Percentiles rank a stretch among this genome's conserved stretches.
Evolutionary conservation across 192 early-diverging fungal species (phyloP).

Genomic region (Paraglomus brasilianum): DNA sequence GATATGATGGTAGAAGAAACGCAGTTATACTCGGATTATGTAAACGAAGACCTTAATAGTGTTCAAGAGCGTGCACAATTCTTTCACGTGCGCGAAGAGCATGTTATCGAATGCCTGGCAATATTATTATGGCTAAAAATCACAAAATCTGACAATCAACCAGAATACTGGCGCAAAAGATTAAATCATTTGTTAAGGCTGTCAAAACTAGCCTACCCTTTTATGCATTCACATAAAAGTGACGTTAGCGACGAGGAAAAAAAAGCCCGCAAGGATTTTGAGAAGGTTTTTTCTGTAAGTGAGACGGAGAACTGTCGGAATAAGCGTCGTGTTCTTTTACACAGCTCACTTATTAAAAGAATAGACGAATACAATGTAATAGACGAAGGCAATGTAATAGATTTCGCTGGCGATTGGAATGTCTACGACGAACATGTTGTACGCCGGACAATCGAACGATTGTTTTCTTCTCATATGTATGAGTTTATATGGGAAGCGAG

Average conservation of each 20-base stretch:
- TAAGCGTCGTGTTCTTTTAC: background rate
- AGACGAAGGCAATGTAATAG: no score
- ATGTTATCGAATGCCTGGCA: conserved; percentile 6
- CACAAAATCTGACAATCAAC: background rate
- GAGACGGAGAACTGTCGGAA: background rate
- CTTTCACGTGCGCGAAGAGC: background rate
- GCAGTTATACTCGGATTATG: conserved; percentile 20
- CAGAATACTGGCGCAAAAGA: conserved; percentile 1
- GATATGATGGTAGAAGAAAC: background rate
- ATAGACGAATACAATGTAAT: background rate
- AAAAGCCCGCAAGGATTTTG: background rate
- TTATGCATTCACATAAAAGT: conserved; percentile 5
- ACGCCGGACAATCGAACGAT: background rate
- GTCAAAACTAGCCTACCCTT: conserved; percentile 11
- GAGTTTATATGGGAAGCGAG: background rate
- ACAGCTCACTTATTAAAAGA: background rate
- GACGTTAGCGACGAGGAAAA: background rate
- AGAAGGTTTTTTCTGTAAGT: conserved; percentile 10
- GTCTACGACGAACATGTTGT: background rate
- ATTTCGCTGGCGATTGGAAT: background rate
- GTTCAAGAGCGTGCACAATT: background rate
- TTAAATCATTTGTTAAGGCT: conserved; percentile 1
- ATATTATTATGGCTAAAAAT: conserved; percentile 17
- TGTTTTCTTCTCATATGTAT: conserved; percentile 1
- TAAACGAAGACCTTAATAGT: background rate